A percentile compares a stretch with the other conserved stretches of the same genome.
Evolutionary conservation across 768 basidiomycete species (phyloP).

Genomic region (Rhodotorula graminis): DNA sequence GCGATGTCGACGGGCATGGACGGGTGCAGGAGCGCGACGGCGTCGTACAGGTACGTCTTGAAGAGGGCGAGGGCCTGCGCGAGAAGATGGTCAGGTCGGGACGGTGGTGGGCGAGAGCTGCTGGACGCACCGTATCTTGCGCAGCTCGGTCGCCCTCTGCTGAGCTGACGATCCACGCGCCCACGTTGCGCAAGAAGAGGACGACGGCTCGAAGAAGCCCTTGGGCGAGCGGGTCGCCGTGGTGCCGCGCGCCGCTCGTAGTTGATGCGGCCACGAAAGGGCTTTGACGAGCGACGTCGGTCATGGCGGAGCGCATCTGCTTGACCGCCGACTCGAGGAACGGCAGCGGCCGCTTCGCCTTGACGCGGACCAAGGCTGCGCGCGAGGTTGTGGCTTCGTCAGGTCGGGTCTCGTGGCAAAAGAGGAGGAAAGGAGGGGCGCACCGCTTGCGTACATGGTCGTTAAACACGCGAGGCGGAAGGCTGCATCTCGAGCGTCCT

Average conservation of each 20-base stretch:
- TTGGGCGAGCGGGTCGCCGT: not conserved
- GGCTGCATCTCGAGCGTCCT: not conserved
- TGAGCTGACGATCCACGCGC: not conserved
- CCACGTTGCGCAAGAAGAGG: not conserved
- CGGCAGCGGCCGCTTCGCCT: not conserved
- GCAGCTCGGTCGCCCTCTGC: not conserved
- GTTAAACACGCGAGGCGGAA: not conserved
- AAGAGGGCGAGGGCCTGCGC: not conserved
- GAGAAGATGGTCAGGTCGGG: no score
- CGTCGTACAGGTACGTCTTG: not conserved
- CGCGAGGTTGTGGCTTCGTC: no score
- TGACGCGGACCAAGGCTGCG: slow-evolving; percentile 2
- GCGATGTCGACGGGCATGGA: not conserved
- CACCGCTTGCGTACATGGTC: not conserved
- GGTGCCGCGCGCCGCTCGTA: fast-evolving
- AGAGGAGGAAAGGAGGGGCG: not conserved
- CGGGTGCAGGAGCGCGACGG: not conserved
- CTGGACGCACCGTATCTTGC: no score
- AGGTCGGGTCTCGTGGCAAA: not conserved
- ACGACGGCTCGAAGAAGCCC: not conserved
- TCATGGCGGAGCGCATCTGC: not conserved
- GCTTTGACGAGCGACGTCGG: not conserved
- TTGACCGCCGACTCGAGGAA: not conserved
- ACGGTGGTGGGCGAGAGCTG: no score
- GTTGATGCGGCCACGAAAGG: not conserved